Conservation (phyloP, 1,284 basidiomycete genomes). For the Cryptococcus sp. region DNA sequence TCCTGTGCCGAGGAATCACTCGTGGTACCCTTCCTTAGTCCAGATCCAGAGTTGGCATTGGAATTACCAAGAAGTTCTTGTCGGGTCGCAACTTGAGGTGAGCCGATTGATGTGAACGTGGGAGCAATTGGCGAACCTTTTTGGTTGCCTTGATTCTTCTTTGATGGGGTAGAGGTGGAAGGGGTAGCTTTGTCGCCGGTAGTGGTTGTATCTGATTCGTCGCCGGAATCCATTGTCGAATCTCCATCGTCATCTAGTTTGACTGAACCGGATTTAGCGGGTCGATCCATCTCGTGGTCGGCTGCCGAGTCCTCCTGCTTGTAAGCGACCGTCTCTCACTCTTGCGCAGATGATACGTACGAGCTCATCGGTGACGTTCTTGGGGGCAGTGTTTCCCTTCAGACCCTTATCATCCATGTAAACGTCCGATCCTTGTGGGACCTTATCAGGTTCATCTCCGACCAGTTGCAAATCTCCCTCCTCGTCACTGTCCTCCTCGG, state of each 20-base stretch:
- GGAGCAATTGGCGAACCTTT: constrained; percentile 21
- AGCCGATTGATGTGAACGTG: constrained; percentile 39
- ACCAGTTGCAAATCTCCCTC: constrained; percentile 11
- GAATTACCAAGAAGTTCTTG: constrained; percentile 19
- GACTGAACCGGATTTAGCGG: constrained; percentile 20
- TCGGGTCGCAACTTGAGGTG: constrained; percentile 36
- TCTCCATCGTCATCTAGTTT: constrained; percentile 51
- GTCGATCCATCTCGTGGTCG: not conserved
- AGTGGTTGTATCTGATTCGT: constrained; percentile 58
- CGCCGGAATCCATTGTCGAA: constrained; percentile 56
- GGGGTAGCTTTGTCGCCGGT: constrained; percentile 43
- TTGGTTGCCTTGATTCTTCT: constrained; percentile 1
- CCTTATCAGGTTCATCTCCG: not conserved
- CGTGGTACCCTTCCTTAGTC: constrained; percentile 3
- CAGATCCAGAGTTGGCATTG: not conserved
- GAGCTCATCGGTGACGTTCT: constrained; percentile 22
- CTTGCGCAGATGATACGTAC: constrained; percentile 15
- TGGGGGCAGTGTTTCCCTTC: constrained; percentile 21
- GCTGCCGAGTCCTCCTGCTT: not conserved
- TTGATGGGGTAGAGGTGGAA: constrained; percentile 1
- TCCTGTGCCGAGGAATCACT: constrained; percentile 16
- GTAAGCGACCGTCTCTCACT: not conserved
- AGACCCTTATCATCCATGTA: constrained; percentile 24
- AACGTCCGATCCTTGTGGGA: constrained; percentile 1
- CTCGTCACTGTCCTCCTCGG: constrained; percentile 40